Evolutionary conservation across 306 rosid species (phyloP), one percentile per base, ranked within the genome.

Genomic region (Sesbania bispinosa): DNA sequence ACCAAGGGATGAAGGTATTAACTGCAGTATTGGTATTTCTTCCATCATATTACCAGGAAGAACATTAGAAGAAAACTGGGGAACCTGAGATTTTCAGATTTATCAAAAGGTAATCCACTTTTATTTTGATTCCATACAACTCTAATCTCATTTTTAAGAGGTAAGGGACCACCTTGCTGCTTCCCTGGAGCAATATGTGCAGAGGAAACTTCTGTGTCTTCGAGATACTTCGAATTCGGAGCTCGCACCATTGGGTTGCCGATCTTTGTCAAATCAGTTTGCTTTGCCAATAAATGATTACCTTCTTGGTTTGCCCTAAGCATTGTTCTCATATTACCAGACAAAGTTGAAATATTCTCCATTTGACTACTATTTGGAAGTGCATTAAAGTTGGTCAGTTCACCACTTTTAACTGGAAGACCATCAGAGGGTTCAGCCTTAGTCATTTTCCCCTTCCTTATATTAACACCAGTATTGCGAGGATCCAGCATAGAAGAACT

Each of bases 381-480:
- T 59, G 72, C 39, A 45, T 80, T 83, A 58, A 75, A 79, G 80
- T 82, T 86, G 23, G 84, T 54, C 69, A 53, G 79, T 46, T 90
- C 90, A 80, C 85, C 84, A 29, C 88, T 88, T 81, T 83, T 90
- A 72, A 70, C 84, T 63, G 92, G 62, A 81, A 79, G 84, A 78
- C 90, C 84, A 66, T 83, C 76, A 13, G 85, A 74, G 7, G 86
- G 77, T 71, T 95, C 99, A 35, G 79, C 86, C 84, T 88, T 95
- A 82, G 60, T 78, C 79, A 82, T 73, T 84, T 92, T 95, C 39
- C 93, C 96, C 83, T 88, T 95, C 90, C 96, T 92, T 53, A 87
- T 33, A 82, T 76, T 94, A 77, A 82, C 87, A 63, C 63, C 76
- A 64, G 90, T 61, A 33, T 73, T 89, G 14, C 88, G 87, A n/a